A percentile compares a stretch with the other conserved stretches of the same genome.
Evolutionary conservation across 495 filamentous ascomycete genomes (phyloP).

Genomic region (Pyrenopolyporus hunteri): DNA sequence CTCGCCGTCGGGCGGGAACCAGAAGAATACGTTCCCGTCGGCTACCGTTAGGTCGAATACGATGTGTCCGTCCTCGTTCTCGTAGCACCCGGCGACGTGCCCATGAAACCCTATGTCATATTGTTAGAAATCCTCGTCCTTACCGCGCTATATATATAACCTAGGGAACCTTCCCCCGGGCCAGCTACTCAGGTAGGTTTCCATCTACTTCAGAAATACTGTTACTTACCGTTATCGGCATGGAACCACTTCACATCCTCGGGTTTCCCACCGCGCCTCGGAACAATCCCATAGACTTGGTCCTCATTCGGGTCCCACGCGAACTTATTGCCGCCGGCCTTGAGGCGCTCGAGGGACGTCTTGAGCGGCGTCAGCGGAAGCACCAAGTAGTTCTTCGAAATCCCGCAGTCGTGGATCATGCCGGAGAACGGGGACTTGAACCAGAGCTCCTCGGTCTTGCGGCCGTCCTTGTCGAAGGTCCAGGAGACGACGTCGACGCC

Average conservation of each 20-base stretch:
- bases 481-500: constrained; percentile 57
- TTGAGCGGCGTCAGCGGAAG: constrained; percentile 60
- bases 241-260: constrained; percentile 59
- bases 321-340: constrained; percentile 61
- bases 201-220: no score
- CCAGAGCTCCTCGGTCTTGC: constrained; percentile 53
- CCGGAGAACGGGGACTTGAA: constrained; percentile 58
- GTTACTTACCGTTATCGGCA: constrained; percentile 53
- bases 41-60: constrained; percentile 62
- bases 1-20: constrained; percentile 55
- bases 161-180: no score
- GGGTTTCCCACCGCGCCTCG: constrained; percentile 53
- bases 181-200: no score
- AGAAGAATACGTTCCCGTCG: constrained; percentile 63
- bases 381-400: constrained; percentile 59
- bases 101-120: constrained; percentile 51
- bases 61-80: constrained; percentile 55
- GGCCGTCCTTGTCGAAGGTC: constrained; percentile 50
- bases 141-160: background rate
- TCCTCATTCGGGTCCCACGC: constrained; percentile 61
- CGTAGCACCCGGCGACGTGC: constrained; percentile 59
- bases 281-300: constrained; percentile 58
- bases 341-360: constrained; percentile 57
- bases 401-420: constrained; percentile 64
- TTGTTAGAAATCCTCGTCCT: background rate